These are phyloP conservation scores for Scortechinia acanthostroma DNA, from an alignment of 2,329 filamentous ascomycete genomes.

Conservation along the genomic window DNA sequence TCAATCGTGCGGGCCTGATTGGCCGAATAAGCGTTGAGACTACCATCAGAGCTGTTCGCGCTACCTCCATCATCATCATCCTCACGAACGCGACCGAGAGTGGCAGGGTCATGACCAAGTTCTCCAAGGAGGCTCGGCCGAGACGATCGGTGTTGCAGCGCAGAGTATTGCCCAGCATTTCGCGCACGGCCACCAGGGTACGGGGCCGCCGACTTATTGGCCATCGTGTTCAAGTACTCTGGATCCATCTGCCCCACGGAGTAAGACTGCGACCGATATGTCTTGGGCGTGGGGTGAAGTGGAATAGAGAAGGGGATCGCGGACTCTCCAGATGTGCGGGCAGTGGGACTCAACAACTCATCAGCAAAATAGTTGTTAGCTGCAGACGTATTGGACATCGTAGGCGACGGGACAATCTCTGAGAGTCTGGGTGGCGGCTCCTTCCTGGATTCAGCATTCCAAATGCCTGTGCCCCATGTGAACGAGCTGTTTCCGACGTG, in stretches of 20 bases:
- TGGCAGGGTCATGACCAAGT: slow-evolving; percentile 31
- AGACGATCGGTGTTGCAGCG: not conserved
- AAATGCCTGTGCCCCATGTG: slow-evolving; percentile 74
- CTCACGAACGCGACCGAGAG: slow-evolving; percentile 34
- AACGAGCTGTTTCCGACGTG: slow-evolving; percentile 42
- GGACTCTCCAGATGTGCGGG: slow-evolving; percentile 44
- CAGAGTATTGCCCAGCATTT: not conserved
- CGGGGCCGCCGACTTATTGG: not conserved
- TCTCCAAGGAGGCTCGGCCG: slow-evolving; percentile 33
- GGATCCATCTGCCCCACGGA: slow-evolving; percentile 85
- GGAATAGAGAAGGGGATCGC: slow-evolving; percentile 84
- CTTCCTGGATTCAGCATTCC: slow-evolving; percentile 69
- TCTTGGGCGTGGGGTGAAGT: slow-evolving; percentile 82
- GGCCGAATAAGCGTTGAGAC: slow-evolving; percentile 18
- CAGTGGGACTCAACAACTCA: slow-evolving; percentile 33
- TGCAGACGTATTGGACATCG: slow-evolving; percentile 45
- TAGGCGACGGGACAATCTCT: slow-evolving; percentile 71
- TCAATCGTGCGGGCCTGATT: slow-evolving; percentile 33
- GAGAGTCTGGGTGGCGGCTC: slow-evolving; percentile 69
- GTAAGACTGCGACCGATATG: slow-evolving; percentile 91
- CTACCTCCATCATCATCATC: slow-evolving; percentile 32
- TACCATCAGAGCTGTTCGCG: slow-evolving; percentile 23
- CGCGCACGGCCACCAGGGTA: not conserved
- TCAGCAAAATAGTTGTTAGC: slow-evolving; percentile 41
- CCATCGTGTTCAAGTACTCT: slow-evolving; percentile 32